Base-by-base conservation (phyloP, 2,329 filamentous ascomycete species). In the Arthrocladium fulminans region DNA sequence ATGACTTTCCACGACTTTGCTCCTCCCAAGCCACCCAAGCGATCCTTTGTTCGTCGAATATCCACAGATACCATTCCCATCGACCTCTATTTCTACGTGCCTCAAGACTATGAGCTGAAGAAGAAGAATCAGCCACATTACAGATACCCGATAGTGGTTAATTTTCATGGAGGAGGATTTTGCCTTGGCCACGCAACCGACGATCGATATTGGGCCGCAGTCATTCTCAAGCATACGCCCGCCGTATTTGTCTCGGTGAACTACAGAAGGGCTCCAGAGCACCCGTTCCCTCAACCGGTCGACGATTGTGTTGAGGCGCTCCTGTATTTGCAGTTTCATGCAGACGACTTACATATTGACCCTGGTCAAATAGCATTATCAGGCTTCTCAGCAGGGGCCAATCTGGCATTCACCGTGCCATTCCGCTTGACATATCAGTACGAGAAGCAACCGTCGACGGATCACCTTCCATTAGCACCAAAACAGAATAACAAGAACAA, bases 1-100 rank as follows among this genome's bases (percentile, higher is more conserved):
- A 85, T 86, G 81, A 70, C 75, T 51, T 67, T 86, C 32, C 83
- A 87, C 61, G 75, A 73, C 47, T 66, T 81, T 51, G 76, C 81
- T 1, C 67, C 73, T 35, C 80, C 81, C 5, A 71, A 74, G 43
- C 79, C 82, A 4, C 78, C 80, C 1, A 68, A 67, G 25, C 80
- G 81, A 2, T 65, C 72, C 24, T 86, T 86, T 65, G 70, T 71
- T 40, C 74, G 72, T 38, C 70, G 70, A 15, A 73, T 86, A 25
- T 63, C 71, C 22, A 73, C 73, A 49, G 74, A 68, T 51, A 64
- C 71, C 44, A 72, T 67, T 32, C 70, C 64, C 61, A 73, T 82
- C 49, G 63, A 67, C 19, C 68, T 84, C 2, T 71, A 76, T 50
- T 83, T 83, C 62, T 84, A 83, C 65, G 73, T 76, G 2, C 80